Percentiles rank a stretch among this genome's conserved stretches.
Evolutionary conservation across 352 stramenopile species (phyloP).

Genomic region (Pythium periplocum): DNA sequence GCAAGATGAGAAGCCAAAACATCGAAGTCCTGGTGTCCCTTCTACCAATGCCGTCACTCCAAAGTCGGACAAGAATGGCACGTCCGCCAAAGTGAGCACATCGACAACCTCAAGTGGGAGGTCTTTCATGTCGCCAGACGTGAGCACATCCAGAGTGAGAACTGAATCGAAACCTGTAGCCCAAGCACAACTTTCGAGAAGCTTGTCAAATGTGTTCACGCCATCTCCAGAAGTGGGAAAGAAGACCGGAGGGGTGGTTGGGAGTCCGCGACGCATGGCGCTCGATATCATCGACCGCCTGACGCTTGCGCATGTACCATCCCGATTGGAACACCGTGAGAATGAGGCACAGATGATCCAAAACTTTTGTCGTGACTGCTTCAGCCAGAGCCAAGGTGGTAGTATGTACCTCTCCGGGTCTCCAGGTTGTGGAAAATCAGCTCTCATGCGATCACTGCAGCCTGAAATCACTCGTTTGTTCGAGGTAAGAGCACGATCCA

Average conservation of each 20-base stretch:
- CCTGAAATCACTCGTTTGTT: conserved; percentile 45
- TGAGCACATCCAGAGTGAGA: no score
- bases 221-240: conserved; percentile 36
- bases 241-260: neutral
- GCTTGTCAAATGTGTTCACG: conserved; percentile 29
- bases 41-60: no score
- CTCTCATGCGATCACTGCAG: conserved; percentile 54
- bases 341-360: conserved; percentile 45
- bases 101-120: no score
- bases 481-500: conserved; percentile 19
- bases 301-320: conserved; percentile 37
- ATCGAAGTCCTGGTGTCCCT: no score
- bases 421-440: conserved; percentile 75
- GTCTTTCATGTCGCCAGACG: no score
- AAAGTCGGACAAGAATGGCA: no score
- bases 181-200: no score
- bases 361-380: conserved; percentile 55
- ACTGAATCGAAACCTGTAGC: no score
- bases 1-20: no score
- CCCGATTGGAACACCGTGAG: conserved; percentile 51
- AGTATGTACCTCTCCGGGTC: conserved; percentile 79
- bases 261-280: conserved; percentile 14
- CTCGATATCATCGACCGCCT: conserved; percentile 43
- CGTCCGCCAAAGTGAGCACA: no score
- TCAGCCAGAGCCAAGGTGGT: conserved; percentile 35